A percentile compares a stretch with the other conserved stretches of the same genome.
Conservation (phyloP, 192 early-diverging fungal species). For the Backusella luteola region DNA sequence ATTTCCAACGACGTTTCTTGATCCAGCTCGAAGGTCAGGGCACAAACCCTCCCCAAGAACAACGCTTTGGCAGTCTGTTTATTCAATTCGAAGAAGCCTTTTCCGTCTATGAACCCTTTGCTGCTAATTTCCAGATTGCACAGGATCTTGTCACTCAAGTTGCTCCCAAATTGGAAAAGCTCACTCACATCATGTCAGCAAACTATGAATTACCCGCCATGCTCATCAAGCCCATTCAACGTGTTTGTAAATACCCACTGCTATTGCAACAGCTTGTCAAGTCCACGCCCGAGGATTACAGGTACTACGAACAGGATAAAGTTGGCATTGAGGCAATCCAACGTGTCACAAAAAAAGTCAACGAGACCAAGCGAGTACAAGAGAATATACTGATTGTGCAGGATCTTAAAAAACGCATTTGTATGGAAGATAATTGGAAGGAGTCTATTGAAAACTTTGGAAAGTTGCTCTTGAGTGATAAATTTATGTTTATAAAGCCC, state of each 20-base stretch:
- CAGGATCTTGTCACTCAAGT: slow-evolving; percentile 68
- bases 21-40: slow-evolving; percentile 83
- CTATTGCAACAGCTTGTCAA: slow-evolving; percentile 78
- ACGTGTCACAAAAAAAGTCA: slow-evolving; percentile 83
- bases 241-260: slow-evolving; percentile 97
- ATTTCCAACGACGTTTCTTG: slow-evolving; percentile 94
- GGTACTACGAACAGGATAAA: slow-evolving; percentile 57
- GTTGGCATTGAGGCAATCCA: slow-evolving; percentile 80
- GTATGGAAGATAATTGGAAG: slow-evolving; percentile 75
- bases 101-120: slow-evolving; percentile 90
- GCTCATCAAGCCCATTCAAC: slow-evolving; percentile 97
- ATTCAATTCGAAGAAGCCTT: slow-evolving; percentile 76
- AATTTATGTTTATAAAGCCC: slow-evolving; percentile 70
- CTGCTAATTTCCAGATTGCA: slow-evolving; percentile 85
- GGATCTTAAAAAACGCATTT: slow-evolving; percentile 77
- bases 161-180: slow-evolving; percentile 56
- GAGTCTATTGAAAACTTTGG: slow-evolving; percentile 72
- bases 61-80: slow-evolving; percentile 89
- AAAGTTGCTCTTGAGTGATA: slow-evolving; percentile 79
- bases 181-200: slow-evolving; percentile 76
- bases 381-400: slow-evolving; percentile 81
- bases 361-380: slow-evolving; percentile 86
- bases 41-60: slow-evolving; percentile 67
- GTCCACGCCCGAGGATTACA: slow-evolving; percentile 55
- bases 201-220: slow-evolving; percentile 85